phyloP scores from a whole-genome alignment of 345 rosid genomes.

The Eutrema japonicum region DNA sequence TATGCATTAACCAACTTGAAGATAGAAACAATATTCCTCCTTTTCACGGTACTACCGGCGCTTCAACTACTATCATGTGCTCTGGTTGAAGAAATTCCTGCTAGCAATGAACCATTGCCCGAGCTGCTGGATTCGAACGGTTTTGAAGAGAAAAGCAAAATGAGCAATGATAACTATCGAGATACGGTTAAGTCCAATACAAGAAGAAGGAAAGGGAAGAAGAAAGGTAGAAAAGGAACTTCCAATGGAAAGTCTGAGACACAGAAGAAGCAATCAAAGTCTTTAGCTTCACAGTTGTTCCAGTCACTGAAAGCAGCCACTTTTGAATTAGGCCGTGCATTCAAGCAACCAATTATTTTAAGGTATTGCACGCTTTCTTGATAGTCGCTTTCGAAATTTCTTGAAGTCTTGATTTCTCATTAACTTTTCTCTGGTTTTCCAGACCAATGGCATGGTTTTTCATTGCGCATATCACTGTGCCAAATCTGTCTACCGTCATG shows the following conservation, averaged over 20 bases:
- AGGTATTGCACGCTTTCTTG: constrained; percentile 54
- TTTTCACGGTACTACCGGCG: constrained; percentile 72
- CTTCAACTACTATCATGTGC: constrained; percentile 78
- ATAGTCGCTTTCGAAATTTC: neutral
- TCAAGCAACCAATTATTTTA: constrained; percentile 76
- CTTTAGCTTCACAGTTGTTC: constrained; percentile 54
- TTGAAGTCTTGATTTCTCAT: constrained; percentile 40
- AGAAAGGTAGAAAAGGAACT: constrained; percentile 50
- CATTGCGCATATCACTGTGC: constrained; percentile 81
- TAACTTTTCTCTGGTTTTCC: constrained; percentile 35
- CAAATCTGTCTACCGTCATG: constrained; percentile 92
- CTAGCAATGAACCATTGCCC: constrained; percentile 38
- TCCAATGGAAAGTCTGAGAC: constrained; percentile 40
- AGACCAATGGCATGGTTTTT: constrained; percentile 99
- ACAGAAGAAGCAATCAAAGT: constrained; percentile 44
- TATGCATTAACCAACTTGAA: constrained; percentile 70
- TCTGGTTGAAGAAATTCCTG: constrained; percentile 65
- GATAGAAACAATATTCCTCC: constrained; percentile 77
- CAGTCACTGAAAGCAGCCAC: constrained; percentile 72
- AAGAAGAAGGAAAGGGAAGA: constrained; percentile 77
- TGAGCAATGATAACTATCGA: constrained; percentile 42
- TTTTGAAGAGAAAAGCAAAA: constrained; percentile 51
- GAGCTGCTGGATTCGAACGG: constrained; percentile 43
- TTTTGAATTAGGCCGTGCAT: constrained; percentile 62
- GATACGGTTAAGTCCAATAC: constrained; percentile 52